Evolutionary conservation across 352 stramenopile species (phyloP), one percentile per base, ranked within the genome.

Genomic region (Phytophthora brassicae): DNA sequence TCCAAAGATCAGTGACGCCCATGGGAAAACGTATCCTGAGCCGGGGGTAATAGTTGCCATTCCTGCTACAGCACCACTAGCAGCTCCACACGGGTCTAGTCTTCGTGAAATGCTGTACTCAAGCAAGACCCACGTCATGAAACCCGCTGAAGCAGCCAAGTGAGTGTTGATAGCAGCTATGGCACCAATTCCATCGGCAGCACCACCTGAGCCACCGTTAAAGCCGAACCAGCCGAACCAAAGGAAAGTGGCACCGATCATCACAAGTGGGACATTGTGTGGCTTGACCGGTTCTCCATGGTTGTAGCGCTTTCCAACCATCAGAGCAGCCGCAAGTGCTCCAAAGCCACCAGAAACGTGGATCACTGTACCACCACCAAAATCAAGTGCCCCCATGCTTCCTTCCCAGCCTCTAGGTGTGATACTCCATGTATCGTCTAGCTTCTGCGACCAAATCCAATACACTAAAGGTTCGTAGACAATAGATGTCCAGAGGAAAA

Each of bases 211-310:
- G 26, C 81, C 81, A 14, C 70, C 81, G 57, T 92, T 90, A 67
- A 92, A 92, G 53, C 83, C 82, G 47, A 88, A 90, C 83, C 83
- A 92, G 8, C 83, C 83, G 39, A 87, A 88, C 83, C 83, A 92
- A 19, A 92, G 76, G 33, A 90, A 60, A 19, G 71, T 84, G 19
- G 57, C 64, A 22, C 83, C 83, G 23, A 89, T 86, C 72, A 92
- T 90, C 29, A 90, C 79, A 20, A 92, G 66, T 22, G 84, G 84
- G 28, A 92, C 74, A 68, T 94, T 90, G 73, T 91, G 84, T 13
- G 81, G 79, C 63, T 84, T 84, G 26, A 90, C 74, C 2, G 69
- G 56, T 31, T 86, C 81, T 16, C 70, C 75, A 71, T 88, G 74
- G 66, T 89, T 86, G 74, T 87, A 86, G 13, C 76, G 75, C 52